Evolutionary conservation across 352 stramenopile genomes (phyloP), one percentile per base, ranked within the genome.

Genomic region (Phytophthora quininea): DNA sequence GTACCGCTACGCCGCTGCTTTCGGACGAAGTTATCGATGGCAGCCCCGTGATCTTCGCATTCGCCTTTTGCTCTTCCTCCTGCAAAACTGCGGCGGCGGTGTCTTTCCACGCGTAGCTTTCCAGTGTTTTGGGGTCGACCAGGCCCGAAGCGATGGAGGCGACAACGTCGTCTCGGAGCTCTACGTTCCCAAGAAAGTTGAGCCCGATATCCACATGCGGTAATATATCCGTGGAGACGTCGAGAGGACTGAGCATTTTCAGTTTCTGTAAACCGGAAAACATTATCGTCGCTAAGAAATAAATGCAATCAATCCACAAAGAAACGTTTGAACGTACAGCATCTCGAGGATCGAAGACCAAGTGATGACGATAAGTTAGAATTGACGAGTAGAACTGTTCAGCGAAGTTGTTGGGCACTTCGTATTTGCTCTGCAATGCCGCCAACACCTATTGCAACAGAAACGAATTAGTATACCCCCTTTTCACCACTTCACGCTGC

Each of bases 301-400:
- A 24, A 24, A 24, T 24, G 19, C 19, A 24, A 24, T 24, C 19
- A n/a, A n/a, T n/a, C 19, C 19, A 24, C 19, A 24, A 24, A 24
- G 19, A n/a, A 38, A 2, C 6, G 32, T 24, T 14, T 1, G 30
- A 19, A 58, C 68, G 40, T 51, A 92, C 88, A 50, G 84, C 56
- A 58, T 89, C 71, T n/a, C 77, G 73, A 33, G 89, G 89, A 67
- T 96, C 86, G 58, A 90, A 97, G 3, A 97, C 86, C 8, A 96
- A 80, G 27, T 97, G 91, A 51, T 97, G 90, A 1, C 86, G 86
- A 66, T 96, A 97, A 0, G 91, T 97, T 35, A 96, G 67, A 47
- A 96, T 79, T 3, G 91, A 86, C 5, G 69, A 62, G 47, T 81
- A 90, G 43, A 89, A 94, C 1, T 73, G 65, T 33, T 79, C 54